Conservation (phyloP, 2,329 filamentous ascomycete species). For the Epichloe sylvatica region DNA sequence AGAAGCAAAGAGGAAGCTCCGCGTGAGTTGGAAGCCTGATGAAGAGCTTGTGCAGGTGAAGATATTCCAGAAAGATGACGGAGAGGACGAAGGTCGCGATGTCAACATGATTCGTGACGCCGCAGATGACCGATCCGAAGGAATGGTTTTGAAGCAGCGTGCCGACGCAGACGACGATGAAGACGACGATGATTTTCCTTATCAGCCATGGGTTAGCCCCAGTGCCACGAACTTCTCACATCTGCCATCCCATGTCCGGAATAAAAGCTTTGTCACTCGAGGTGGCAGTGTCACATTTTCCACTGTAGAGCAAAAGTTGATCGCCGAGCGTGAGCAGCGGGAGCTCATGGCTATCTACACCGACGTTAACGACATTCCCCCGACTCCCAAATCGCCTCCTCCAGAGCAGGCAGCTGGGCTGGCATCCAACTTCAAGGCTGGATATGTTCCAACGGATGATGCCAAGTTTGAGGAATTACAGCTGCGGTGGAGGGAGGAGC, state of each 20-base stretch:
- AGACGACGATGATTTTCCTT: conserved; percentile 42
- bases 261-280: conserved; percentile 38
- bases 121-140: conserved; percentile 58
- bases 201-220: conserved; percentile 39
- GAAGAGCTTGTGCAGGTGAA: conserved; percentile 51
- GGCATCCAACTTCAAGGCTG: conserved; percentile 15
- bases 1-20: conserved; percentile 54
- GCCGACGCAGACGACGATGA: conserved; percentile 35
- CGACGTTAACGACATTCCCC: conserved; percentile 38
- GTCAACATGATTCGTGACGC: conserved; percentile 58
- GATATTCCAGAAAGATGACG: conserved; percentile 57
- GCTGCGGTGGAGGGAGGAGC: conserved; percentile 33
- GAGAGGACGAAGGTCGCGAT: conserved; percentile 54
- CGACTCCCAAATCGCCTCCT: conserved; percentile 40
- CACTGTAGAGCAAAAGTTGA: conserved; percentile 41
- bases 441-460: conserved; percentile 25
- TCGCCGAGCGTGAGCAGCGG: conserved; percentile 41
- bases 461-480: conserved; percentile 34
- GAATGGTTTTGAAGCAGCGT: conserved; percentile 51
- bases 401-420: conserved; percentile 17
- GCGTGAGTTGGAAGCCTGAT: conserved; percentile 58
- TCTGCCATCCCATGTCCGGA: conserved; percentile 31
- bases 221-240: conserved; percentile 31
- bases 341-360: conserved; percentile 50
- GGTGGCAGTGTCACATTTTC: conserved; percentile 37